Base-by-base conservation (phyloP, 2,329 filamentous ascomycete genomes). In the Talaromyces verruculosus region DNA sequence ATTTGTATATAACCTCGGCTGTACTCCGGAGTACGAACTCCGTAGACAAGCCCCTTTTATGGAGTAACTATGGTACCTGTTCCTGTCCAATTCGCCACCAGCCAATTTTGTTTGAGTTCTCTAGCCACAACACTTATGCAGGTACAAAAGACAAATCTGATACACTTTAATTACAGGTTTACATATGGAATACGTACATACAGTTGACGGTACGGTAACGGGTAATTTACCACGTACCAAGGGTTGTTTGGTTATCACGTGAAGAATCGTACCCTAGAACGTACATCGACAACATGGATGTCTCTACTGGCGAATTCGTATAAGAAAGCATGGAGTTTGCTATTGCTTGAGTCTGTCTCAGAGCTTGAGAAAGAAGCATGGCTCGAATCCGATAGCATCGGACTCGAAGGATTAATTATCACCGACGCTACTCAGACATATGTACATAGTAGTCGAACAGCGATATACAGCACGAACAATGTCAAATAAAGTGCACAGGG, bases 41-140 rank as follows among this genome's bases (percentile, higher is more conserved):
- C 11, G 43, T 22, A 47, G 43, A 35, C 17, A 35, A 55, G 13
- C 51, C 28, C 51, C 51, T 55, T 55, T 55, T 55, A 33, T 35
- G 49, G 49, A 53, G 49, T n/a, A 25, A 25, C 25, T 25, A 30
- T 5, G 28, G 2, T 30, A 11, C 25, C 49, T 53, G 49, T 35
- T 57, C 30, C 51, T 22, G 7, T 39, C 6, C 7, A 17, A 15
- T 57, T 57, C 53, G 53, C 53, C 53, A 57, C 53, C 53, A 37
- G 53, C n/a, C 53, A 57, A 57, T 57, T 57, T 57, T 15, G 30
- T 37, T 57, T 39, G 53, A 57, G 53, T 57, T 57, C 53, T 57
- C 33, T 57, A 57, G 30, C 53, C 33, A 57, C 53, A 57, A 30
- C 53, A 22, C 53, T 57, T 39, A 57, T 57, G 53, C 53, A 57